Evolutionary conservation across 768 basidiomycete species (phyloP).

Genomic region (Imleria badia): DNA sequence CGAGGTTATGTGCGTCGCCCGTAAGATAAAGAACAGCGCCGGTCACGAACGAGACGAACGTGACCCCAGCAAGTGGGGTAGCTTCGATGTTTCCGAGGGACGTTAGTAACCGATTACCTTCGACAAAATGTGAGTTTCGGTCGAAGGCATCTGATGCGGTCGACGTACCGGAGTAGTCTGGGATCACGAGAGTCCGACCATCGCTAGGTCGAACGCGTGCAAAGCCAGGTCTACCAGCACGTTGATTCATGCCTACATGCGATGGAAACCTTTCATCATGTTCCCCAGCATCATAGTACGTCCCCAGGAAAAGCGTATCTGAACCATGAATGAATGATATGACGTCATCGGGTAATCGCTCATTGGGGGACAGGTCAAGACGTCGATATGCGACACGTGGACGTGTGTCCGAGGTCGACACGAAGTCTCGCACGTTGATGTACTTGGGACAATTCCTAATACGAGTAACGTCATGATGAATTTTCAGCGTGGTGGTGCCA

Average conservation of each 20-base stretch:
- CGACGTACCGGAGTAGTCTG: conserved; percentile 55
- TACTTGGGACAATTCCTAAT: conserved; percentile 70
- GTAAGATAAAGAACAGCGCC: conserved; percentile 68
- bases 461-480: neutral
- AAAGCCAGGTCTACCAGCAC: conserved; percentile 62
- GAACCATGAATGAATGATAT: conserved; percentile 47
- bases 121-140: neutral
- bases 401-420: conserved; percentile 39
- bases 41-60: conserved; percentile 51
- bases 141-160: neutral
- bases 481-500: neutral
- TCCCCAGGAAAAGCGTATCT: conserved; percentile 61
- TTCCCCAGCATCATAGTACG: conserved; percentile 43
- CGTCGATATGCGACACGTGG: conserved; percentile 40
- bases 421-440: conserved; percentile 55
- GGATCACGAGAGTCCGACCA: conserved; percentile 54
- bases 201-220: conserved; percentile 55
- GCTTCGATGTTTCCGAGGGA: conserved; percentile 66
- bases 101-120: conserved; percentile 62
- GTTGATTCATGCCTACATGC: conserved; percentile 67
- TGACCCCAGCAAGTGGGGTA: conserved; percentile 55
- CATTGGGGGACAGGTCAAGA: conserved; percentile 32
- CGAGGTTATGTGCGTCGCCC: conserved; percentile 50
- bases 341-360: conserved; percentile 49
- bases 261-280: conserved; percentile 46